Evolutionary conservation across 2,329 filamentous ascomycete genomes (phyloP), one percentile per base, ranked within the genome.

Genomic region (Aspergillus oerlinghausenensis): DNA sequence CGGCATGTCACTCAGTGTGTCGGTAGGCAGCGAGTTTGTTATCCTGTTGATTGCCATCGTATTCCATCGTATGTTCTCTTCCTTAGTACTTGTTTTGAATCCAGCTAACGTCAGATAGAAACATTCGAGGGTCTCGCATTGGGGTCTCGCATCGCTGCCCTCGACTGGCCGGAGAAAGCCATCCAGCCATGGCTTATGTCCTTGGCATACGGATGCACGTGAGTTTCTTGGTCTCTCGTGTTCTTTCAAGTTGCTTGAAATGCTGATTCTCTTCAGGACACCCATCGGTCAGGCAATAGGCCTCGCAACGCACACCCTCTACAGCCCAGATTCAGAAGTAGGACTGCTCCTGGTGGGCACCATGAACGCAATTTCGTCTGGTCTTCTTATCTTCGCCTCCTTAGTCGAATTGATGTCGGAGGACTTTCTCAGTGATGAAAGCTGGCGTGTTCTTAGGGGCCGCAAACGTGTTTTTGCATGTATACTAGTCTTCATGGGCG

Each of bases 351-450:
- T 92, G 68, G 89, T 92, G 1, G 89, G 89, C 14, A 82, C 88
- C 64, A 92, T 92, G 88, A 92, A 93, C 63, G 88, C 88, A 50
- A 87, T 93, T 40, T 90, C 87, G 0, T 84, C 87, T n/a, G 89
- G 89, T 0, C 77, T 93, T 42, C 73, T 93, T 38, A 79, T 92
- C 6, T 93, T 90, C 65, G 88, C 89, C 0, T 89, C 88, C 0
- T 75, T 93, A 23, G 88, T 93, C 0, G 88, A 93, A 73, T 76
- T 93, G 17, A 79, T 93, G 56, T 87, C 88, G 0, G 89, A 92
- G 70, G 89, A 93, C 67, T 92, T 92, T 60, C 69, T 92, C 58
- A 85, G 84, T 11, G 88, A 90, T 63, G 87, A 89, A 77, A 90
- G 87, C 71, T 90, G 89, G 79, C 81, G 80, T 64, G 78, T 83